phyloP scores from a whole-genome alignment of 2,329 filamentous ascomycete species.

The Hypoxylon sp. region DNA sequence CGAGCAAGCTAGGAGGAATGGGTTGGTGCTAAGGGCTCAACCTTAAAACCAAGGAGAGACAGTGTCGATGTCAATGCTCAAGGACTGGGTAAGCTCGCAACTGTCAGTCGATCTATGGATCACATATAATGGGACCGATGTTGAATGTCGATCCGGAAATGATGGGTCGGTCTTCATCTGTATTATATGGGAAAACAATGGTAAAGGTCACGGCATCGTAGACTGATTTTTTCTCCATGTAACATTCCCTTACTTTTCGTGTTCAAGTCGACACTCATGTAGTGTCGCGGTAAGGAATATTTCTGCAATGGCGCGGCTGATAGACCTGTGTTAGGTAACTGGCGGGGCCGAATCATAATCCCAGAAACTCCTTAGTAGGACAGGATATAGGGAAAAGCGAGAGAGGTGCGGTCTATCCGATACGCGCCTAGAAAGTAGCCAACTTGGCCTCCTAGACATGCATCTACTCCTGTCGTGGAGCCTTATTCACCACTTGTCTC shows the following conservation, averaged over 20 bases:
- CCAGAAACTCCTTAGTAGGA: constrained; percentile 23
- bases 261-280: constrained; percentile 14
- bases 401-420: constrained; percentile 13
- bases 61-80: constrained; percentile 8
- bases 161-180: constrained; percentile 19
- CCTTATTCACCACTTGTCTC: constrained; percentile 21
- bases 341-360: constrained; percentile 24
- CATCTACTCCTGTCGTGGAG: constrained; percentile 36
- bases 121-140: constrained; percentile 36
- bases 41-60: constrained; percentile 38
- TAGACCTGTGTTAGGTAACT: constrained; percentile 25
- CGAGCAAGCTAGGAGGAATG: constrained; percentile 21
- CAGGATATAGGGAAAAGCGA: constrained; percentile 10
- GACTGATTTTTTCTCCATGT: constrained; percentile 9
- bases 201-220: constrained; percentile 18
- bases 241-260: not conserved
- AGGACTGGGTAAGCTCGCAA: constrained; percentile 11
- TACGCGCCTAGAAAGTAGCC: constrained; percentile 22
- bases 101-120: constrained; percentile 32
- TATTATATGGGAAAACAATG: constrained; percentile 34
- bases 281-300: constrained; percentile 25
- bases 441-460: constrained; percentile 27
- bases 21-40: constrained; percentile 22
- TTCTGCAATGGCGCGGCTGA: constrained; percentile 20
- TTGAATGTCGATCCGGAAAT: constrained; percentile 35